Conservation (phyloP, 2,329 filamentous ascomycete species). For the Trichophyton equinum region DNA sequence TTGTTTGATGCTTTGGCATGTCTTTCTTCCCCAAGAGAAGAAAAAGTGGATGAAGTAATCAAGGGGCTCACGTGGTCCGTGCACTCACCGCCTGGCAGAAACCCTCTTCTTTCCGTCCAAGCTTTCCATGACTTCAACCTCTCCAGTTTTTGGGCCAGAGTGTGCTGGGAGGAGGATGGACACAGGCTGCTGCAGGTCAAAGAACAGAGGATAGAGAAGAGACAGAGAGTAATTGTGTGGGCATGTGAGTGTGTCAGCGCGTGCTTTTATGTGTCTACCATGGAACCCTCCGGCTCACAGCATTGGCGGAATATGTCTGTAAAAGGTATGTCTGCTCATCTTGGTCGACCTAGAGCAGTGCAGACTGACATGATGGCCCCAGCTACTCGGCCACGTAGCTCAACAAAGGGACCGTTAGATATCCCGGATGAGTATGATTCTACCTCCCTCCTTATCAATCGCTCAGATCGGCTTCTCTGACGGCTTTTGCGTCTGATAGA, state of each 20-base stretch:
- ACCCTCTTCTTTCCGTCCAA: not conserved
- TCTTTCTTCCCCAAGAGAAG: not conserved
- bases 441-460: not conserved
- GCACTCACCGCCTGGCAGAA: slow-evolving; percentile 15
- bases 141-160: too few species aligned
- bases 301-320: slow-evolving; percentile 27
- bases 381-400: slow-evolving; percentile 32
- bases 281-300: slow-evolving; percentile 17
- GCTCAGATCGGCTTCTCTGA: not conserved
- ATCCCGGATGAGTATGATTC: slow-evolving; percentile 53
- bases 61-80: slow-evolving; percentile 10
- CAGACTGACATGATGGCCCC: slow-evolving; percentile 8
- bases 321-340: slow-evolving; percentile 19
- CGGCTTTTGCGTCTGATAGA: not conserved
- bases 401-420: slow-evolving; percentile 70
- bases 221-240: not conserved
- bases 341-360: slow-evolving; percentile 11
- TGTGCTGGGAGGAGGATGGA: not conserved
- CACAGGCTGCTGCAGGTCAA: not conserved
- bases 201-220: not conserved
- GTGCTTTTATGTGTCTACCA: slow-evolving; percentile 6
- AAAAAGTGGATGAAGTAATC: slow-evolving; percentile 1
- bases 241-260: not conserved
- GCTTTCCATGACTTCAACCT: not conserved
- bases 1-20: not conserved